phyloP scores from a whole-genome alignment of 768 basidiomycete genomes.

The Pisolithus albus region DNA sequence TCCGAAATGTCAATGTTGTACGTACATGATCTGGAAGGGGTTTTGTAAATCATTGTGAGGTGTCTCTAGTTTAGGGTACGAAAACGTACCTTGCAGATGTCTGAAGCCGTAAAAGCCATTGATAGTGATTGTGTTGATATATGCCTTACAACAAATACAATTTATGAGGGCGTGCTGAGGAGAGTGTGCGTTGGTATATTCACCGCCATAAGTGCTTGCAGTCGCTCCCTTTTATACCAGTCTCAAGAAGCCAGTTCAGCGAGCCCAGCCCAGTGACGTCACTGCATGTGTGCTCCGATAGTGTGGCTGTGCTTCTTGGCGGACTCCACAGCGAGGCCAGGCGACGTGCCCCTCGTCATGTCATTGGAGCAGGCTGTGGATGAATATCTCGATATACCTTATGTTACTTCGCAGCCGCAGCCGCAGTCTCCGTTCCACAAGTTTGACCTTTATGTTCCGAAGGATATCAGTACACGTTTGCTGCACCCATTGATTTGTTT shows the following conservation, averaged over 20 bases:
- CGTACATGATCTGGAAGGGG: slow-evolving; percentile 39
- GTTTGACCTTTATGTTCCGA: slow-evolving; percentile 52
- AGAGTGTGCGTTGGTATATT: too few relatives aligned
- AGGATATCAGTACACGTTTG: not conserved
- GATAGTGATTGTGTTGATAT: slow-evolving; percentile 9
- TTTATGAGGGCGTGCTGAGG: not conserved
- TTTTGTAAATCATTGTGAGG: not conserved
- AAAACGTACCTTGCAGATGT: slow-evolving; percentile 66
- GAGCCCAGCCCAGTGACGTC: not conserved
- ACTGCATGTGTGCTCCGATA: not conserved
- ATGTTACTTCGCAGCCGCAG: slow-evolving; percentile 19
- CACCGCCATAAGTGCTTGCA: too few relatives aligned
- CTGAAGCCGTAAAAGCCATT: slow-evolving; percentile 69
- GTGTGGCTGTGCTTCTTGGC: not conserved
- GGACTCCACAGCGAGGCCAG: too few relatives aligned
- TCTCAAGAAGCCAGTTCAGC: not conserved
- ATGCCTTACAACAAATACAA: not conserved
- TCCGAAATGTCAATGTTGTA: not conserved
- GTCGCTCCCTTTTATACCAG: not conserved
- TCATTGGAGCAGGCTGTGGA: slow-evolving; percentile 8
- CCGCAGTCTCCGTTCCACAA: slow-evolving; percentile 30
- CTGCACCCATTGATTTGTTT: slow-evolving; percentile 53
- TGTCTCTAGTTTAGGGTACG: not conserved
- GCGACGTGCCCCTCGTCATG: not conserved
- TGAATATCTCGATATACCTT: slow-evolving; percentile 27